Evolutionary conservation across 2,329 filamentous ascomycete species (phyloP).

Genomic region (Exophiala sp.): DNA sequence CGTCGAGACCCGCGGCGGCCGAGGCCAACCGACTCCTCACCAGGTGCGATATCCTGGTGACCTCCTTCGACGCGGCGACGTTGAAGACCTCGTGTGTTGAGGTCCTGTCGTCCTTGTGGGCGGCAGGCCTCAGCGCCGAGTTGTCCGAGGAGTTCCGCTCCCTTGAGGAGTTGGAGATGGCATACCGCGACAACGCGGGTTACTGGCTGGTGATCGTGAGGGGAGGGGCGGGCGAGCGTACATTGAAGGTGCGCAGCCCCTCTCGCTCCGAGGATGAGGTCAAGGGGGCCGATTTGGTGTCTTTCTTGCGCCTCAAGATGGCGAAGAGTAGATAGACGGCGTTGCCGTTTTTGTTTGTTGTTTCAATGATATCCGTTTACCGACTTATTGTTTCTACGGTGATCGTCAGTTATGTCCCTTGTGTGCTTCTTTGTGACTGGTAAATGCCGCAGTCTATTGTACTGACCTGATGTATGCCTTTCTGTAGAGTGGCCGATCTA

Average conservation of each 20-base stretch:
- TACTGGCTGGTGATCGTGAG: conserved; percentile 83
- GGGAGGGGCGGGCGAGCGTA: conserved; percentile 44
- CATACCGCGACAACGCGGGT: conserved; percentile 68
- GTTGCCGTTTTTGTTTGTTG: background rate
- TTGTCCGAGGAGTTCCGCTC: conserved; percentile 73
- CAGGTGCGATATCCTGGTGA: conserved; percentile 77
- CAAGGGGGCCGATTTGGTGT: conserved; percentile 63
- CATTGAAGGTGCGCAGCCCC: conserved; percentile 72
- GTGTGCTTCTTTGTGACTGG: background rate
- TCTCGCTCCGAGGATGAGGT: conserved; percentile 80
- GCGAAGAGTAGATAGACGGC: conserved; percentile 18
- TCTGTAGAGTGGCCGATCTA: background rate
- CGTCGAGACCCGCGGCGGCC: conserved; percentile 7
- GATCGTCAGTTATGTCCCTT: background rate
- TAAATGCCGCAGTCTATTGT: background rate
- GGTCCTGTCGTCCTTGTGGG: conserved; percentile 72
- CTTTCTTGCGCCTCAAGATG: conserved; percentile 53
- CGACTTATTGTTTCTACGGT: background rate
- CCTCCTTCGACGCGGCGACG: conserved; percentile 73
- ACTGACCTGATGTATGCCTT: background rate
- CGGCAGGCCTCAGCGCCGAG: conserved; percentile 79
- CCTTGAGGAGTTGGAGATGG: conserved; percentile 62
- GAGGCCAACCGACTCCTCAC: conserved; percentile 5
- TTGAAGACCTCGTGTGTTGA: conserved; percentile 71
- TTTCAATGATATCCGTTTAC: background rate